phyloP scores from a whole-genome alignment of 352 stramenopile genomes.

The Pythium utonaiense region DNA sequence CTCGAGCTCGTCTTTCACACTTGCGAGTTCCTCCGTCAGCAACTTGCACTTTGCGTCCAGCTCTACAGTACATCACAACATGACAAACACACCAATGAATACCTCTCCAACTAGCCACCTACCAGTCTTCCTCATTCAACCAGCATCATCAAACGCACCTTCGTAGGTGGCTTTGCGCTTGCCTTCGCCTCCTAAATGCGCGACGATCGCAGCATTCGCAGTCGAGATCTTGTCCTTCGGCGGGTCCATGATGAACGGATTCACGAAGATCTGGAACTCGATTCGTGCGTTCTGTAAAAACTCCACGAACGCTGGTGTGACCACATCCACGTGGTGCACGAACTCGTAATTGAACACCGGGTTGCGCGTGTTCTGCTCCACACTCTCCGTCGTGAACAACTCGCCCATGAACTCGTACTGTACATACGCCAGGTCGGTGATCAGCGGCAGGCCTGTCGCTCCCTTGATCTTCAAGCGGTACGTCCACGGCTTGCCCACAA shows the following conservation, averaged over 20 bases:
- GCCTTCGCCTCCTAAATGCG: slow-evolving; percentile 45
- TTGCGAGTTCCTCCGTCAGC: slow-evolving; percentile 42
- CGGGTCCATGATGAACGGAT: slow-evolving; percentile 83
- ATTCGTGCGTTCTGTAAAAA: slow-evolving; percentile 79
- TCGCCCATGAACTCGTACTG: slow-evolving; percentile 93
- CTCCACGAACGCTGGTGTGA: slow-evolving; percentile 86
- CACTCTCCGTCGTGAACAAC: slow-evolving; percentile 89
- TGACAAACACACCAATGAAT: not conserved
- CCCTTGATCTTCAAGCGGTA: slow-evolving; percentile 87
- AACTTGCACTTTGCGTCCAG: slow-evolving; percentile 49
- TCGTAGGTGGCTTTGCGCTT: slow-evolving; percentile 34
- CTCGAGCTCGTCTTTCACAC: slow-evolving; percentile 36
- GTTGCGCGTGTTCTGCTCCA: slow-evolving; percentile 86
- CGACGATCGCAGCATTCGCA: slow-evolving; percentile 63
- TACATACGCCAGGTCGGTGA: slow-evolving; percentile 88
- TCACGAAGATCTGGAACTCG: slow-evolving; percentile 89
- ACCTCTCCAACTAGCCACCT: too few relatives aligned
- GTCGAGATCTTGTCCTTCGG: slow-evolving; percentile 83
- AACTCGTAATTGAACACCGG: slow-evolving; percentile 89
- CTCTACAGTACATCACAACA: too few relatives aligned
- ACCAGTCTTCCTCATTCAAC: not conserved
- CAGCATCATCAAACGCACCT: not conserved
- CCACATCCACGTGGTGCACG: slow-evolving; percentile 82
- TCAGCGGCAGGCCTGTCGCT: slow-evolving; percentile 80
- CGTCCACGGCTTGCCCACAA: slow-evolving; percentile 89